Conservation (phyloP, 345 rosid genomes). For the Streptanthus diversifolius region DNA sequence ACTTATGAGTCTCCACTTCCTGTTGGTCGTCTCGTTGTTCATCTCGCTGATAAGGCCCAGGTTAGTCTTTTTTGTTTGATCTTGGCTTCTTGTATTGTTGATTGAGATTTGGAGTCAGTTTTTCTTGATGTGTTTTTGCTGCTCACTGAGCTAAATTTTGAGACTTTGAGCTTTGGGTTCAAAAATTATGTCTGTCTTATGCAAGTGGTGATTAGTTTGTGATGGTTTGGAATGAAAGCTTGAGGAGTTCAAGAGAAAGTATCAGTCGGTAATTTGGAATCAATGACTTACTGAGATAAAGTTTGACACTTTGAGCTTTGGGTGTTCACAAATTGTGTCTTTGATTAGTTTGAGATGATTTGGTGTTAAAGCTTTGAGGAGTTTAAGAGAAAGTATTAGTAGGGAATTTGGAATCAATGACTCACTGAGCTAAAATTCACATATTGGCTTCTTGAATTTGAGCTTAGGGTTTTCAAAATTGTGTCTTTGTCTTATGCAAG, state of each 20-base stretch:
- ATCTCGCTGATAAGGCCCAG: constrained; percentile 98
- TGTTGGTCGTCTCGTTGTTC: constrained; percentile 93
- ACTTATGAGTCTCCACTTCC: constrained; percentile 97
- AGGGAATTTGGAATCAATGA: too few relatives aligned
- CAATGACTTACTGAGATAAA: not conserved
- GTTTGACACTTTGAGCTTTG: not conserved
- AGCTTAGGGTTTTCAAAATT: too few relatives aligned
- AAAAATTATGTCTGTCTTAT: not conserved
- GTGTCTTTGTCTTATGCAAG: too few relatives aligned
- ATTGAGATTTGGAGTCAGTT: not conserved
- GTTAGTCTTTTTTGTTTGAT: constrained; percentile 33
- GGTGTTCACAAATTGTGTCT: not conserved
- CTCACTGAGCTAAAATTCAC: too few relatives aligned
- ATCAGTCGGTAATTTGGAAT: too few relatives aligned
- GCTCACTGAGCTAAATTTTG: not conserved
- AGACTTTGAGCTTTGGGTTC: not conserved
- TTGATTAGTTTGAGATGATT: not conserved
- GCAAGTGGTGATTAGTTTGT: not conserved
- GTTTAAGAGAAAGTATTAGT: not conserved
- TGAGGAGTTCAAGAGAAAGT: not conserved
- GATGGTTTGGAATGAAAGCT: not conserved
- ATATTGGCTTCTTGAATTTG: too few relatives aligned
- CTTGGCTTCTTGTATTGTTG: not conserved
- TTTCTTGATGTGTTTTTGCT: not conserved
- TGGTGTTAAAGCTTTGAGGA: not conserved